A percentile compares a stretch with the other conserved stretches of the same genome.
These are phyloP conservation scores for Phragmites australis DNA, from an alignment of 176 grass and related monocot genomes.

Conservation along the genomic window DNA sequence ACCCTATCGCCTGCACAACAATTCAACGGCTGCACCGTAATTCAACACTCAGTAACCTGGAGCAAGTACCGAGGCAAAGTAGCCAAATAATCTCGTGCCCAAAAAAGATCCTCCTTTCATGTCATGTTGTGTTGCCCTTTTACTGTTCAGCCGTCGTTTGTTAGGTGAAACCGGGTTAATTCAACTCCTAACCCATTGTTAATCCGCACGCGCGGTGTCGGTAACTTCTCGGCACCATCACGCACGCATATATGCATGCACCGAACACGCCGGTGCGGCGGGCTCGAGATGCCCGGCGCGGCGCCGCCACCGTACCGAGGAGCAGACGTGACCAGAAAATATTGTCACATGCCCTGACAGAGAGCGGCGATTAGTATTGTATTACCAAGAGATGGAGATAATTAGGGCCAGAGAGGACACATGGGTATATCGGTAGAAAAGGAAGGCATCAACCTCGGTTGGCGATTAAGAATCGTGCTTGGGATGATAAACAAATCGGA, in stretches of 20 bases:
- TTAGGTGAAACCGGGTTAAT: neutral
- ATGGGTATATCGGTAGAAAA: neutral
- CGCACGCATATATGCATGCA: neutral
- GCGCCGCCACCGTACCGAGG: constrained; percentile 10
- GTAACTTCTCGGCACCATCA: neutral
- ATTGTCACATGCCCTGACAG: neutral
- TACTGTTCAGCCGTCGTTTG: neutral
- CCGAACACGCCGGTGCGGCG: constrained; percentile 4
- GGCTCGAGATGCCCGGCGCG: constrained; percentile 36
- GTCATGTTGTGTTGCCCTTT: neutral
- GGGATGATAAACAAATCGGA: neutral
- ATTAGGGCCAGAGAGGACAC: constrained; percentile 7
- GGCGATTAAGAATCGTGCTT: neutral
- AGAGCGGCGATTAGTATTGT: neutral
- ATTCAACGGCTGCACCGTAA: neutral
- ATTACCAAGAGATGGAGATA: neutral
- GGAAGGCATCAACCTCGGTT: neutral
- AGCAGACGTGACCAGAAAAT: neutral
- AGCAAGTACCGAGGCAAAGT: constrained; percentile 19
- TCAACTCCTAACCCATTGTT: constrained; percentile 23
- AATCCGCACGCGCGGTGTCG: neutral
- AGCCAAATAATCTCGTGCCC: neutral
- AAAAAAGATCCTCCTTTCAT: neutral
- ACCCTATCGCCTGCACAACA: neutral
- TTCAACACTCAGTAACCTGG: neutral